These are phyloP conservation scores for Diaporthe citrichinensis DNA, from an alignment of 2,329 filamentous ascomycete genomes.

Conservation along the genomic window DNA sequence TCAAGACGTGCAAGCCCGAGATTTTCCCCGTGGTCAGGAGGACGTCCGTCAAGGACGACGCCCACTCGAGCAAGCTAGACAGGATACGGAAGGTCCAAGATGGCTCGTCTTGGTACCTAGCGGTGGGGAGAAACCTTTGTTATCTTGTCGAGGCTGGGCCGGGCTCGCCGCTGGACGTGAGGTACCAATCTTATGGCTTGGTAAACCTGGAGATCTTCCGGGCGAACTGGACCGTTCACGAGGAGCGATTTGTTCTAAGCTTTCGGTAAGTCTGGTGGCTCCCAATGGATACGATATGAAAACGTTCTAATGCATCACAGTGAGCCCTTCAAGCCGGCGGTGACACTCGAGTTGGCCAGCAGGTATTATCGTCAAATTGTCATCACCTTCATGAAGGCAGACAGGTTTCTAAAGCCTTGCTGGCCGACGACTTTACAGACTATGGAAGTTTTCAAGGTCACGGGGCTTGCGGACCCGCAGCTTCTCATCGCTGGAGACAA, in stretches of 20 bases:
- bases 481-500: conserved; percentile 67
- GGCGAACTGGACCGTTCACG: conserved; percentile 64
- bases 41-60: conserved; percentile 53
- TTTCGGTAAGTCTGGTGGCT: conserved; percentile 59
- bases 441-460: conserved; percentile 65
- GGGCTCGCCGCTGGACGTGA: conserved; percentile 62
- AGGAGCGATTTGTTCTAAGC: conserved; percentile 69
- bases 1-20: conserved; percentile 52
- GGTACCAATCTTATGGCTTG: conserved; percentile 65
- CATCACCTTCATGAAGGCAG: conserved; percentile 66
- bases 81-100: conserved; percentile 63
- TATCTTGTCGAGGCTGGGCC: conserved; percentile 65
- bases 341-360: conserved; percentile 63
- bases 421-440: conserved; percentile 71
- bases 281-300: background rate
- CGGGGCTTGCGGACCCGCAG: conserved; percentile 65
- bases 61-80: conserved; percentile 56
- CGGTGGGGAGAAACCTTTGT: conserved; percentile 67
- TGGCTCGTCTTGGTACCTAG: conserved; percentile 67
- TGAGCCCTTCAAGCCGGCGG: conserved; percentile 49
- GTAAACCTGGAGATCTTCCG: conserved; percentile 66
- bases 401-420: conserved; percentile 69
- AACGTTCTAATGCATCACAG: conserved; percentile 36
- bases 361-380: conserved; percentile 68
- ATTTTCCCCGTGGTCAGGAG: conserved; percentile 69